phyloP scores from a whole-genome alignment of 306 rosid genomes.

The Dryas octopetala region DNA sequence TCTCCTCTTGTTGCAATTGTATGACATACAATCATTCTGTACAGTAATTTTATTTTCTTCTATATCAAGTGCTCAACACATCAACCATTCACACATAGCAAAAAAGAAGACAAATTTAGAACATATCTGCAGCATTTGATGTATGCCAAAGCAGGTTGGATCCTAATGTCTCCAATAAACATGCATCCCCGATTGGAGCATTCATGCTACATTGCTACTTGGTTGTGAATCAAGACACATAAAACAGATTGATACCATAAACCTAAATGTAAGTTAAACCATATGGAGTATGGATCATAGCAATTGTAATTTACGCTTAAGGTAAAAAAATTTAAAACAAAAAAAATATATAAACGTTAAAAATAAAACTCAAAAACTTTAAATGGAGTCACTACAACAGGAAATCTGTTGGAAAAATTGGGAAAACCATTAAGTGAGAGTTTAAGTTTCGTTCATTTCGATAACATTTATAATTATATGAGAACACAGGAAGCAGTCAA shows the following conservation, averaged over 20 bases:
- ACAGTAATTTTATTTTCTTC: neutral
- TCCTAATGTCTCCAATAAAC: neutral
- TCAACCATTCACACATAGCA: neutral
- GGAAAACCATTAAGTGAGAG: neutral
- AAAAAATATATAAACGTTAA: no score
- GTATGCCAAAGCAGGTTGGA: neutral
- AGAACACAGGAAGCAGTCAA: neutral
- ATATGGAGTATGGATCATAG: no score
- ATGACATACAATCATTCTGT: neutral
- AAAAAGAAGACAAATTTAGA: neutral
- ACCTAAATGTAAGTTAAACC: neutral
- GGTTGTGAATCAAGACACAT: neutral
- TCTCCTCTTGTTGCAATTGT: no score
- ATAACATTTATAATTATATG: neutral
- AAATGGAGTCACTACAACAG: neutral
- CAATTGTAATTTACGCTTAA: no score
- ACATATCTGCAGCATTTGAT: neutral
- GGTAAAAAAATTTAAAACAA: no score
- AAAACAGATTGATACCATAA: neutral
- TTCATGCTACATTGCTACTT: neutral
- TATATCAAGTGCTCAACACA: neutral
- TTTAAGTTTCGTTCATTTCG: neutral
- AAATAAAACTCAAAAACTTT: neutral
- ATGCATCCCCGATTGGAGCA: neutral
- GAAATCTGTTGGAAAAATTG: neutral